These are phyloP conservation scores for Eucalyptus polybractea DNA, from an alignment of 345 rosid species.

Conservation along the genomic window DNA sequence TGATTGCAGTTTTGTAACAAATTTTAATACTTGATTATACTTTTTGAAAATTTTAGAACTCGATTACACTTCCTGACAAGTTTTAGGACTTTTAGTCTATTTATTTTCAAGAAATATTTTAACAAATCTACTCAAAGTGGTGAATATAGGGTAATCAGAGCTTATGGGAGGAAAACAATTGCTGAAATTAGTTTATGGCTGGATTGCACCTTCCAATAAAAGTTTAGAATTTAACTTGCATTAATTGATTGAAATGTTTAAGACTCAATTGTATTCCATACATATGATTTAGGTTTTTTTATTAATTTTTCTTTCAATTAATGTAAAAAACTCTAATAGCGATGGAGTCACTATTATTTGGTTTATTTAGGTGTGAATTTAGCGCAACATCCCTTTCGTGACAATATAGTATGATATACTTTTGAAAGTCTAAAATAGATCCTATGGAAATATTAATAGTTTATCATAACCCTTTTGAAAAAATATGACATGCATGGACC, in stretches of 20 bases:
- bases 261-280: accelerated
- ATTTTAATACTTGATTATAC: not conserved
- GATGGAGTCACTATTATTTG: not conserved
- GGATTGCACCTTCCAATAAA: not conserved
- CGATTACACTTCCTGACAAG: accelerated
- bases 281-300: not conserved
- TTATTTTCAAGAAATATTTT: not conserved
- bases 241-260: not conserved
- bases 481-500: not conserved
- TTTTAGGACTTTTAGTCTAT: not conserved
- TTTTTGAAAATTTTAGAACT: not conserved
- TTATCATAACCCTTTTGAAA: not conserved
- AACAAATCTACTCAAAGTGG: not conserved
- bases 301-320: not conserved
- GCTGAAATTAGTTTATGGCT: not conserved
- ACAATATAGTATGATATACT: too few species aligned
- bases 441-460: not conserved
- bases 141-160: not conserved
- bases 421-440: not conserved
- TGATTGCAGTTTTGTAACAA: accelerated
- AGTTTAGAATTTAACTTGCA: not conserved
- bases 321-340: not conserved
- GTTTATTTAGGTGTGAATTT: not conserved
- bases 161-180: not conserved
- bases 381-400: not conserved